A percentile compares a stretch with the other conserved stretches of the same genome.
Evolutionary conservation across 192 early-diverging fungal species (phyloP).

Genomic region (Coemansia asiatica): DNA sequence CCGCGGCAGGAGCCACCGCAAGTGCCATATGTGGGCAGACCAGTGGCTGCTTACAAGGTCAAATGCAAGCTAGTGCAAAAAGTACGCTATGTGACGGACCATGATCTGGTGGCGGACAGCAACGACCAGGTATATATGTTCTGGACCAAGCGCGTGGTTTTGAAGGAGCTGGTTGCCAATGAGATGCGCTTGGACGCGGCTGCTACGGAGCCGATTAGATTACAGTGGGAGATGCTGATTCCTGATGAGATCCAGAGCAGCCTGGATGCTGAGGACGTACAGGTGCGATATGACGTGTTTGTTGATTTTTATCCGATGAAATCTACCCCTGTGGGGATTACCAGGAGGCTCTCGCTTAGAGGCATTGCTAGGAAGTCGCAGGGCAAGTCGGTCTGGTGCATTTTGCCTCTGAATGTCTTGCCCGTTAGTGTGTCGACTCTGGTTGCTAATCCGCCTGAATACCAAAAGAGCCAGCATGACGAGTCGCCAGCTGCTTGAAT

Average conservation of each 20-base stretch:
- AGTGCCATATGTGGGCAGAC: neutral
- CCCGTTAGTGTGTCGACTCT: neutral
- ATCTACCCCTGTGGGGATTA: neutral
- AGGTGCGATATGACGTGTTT: constrained; percentile 22
- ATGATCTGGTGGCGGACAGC: constrained; percentile 15
- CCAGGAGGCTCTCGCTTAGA: neutral
- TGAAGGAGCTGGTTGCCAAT: neutral
- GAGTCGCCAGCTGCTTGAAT: no score
- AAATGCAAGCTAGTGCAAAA: constrained; percentile 26
- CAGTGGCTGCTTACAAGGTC: constrained; percentile 17
- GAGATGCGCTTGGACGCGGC: neutral
- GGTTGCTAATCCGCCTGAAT: constrained; percentile 11
- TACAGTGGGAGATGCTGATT: constrained; percentile 14
- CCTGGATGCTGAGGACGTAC: constrained; percentile 10
- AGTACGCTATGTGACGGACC: constrained; percentile 20
- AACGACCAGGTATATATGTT: constrained; percentile 23
- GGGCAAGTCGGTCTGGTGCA: constrained; percentile 3
- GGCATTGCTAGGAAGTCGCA: neutral
- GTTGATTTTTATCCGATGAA: constrained; percentile 21
- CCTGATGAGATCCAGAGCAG: constrained; percentile 9
- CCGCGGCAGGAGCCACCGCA: neutral
- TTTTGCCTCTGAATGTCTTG: constrained; percentile 7
- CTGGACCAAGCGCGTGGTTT: constrained; percentile 26
- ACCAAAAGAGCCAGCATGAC: neutral
- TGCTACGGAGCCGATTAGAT: neutral